These are phyloP conservation scores for Pichia sp. DNA, from an alignment of 1,139 yeast species.

Conservation along the genomic window DNA sequence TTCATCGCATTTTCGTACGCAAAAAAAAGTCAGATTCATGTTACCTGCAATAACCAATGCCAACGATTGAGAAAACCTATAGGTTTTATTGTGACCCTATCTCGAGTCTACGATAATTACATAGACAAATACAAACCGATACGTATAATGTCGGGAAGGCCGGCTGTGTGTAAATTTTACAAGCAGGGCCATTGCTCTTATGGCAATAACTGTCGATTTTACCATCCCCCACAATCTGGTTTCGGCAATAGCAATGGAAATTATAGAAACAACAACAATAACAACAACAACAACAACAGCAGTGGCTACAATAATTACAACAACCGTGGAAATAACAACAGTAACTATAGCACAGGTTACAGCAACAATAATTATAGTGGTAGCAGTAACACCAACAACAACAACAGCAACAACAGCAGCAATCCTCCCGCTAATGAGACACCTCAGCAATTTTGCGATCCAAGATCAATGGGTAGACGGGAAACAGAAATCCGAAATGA, in stretches of 20 bases:
- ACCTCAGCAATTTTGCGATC: conserved; percentile 14
- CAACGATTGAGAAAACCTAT: no score
- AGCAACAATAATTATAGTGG: conserved; percentile 4
- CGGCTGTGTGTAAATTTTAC: conserved; percentile 38
- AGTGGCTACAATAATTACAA: conserved; percentile 3
- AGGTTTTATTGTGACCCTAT: no score
- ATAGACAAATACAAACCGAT: no score
- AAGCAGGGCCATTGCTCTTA: conserved; percentile 36
- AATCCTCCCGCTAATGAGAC: conserved; percentile 4
- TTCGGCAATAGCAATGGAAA: not conserved
- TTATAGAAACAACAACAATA: not conserved
- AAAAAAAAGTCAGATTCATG: not conserved
- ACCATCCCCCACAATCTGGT: conserved; percentile 30
- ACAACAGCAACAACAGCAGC: not conserved
- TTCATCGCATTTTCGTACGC: not conserved
- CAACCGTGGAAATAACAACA: not conserved
- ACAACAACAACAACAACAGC: not conserved
- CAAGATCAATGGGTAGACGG: conserved; percentile 6
- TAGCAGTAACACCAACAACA: conserved; percentile 11
- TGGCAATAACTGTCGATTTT: conserved; percentile 39
- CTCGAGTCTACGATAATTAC: no score
- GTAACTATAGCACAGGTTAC: no score
- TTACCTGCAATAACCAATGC: not conserved
- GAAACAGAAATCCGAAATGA: conserved; percentile 32
- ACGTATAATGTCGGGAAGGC: conserved; percentile 12